Evolutionary conservation across 352 stramenopile genomes (phyloP), one percentile per base, ranked within the genome.

Genomic region (Blastocystis sp.): DNA sequence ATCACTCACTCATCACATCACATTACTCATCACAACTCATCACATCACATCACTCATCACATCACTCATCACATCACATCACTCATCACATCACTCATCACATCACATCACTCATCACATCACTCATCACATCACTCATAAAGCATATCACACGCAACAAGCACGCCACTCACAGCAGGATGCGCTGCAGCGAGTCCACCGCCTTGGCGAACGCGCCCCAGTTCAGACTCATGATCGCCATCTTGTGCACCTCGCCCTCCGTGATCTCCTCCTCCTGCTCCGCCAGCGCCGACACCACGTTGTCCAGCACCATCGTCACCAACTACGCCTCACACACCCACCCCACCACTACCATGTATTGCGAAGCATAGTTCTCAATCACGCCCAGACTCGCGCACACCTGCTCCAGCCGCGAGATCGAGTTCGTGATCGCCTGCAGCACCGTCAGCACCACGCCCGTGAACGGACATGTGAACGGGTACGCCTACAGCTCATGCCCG

Each of bases 191-290:
- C 28, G 74, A 28, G 2, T 84, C 74, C 34, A 84, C 38, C 28
- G 74, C 34, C 74, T 84, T 84, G 3, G 74, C 74, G 40, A 84
- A 84, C 7, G 74, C 74, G n/a, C 74, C 74, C 24, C 48, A 84
- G 48, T 84, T 68, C 52, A 84, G 61, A 38, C 52, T 69, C 34
- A 84, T 62, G 2, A 69, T 70, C 0, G 74, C 74, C 21, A 84
- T 57, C 52, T 84, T 54, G 21, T 61, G 21, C 14, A 84, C 54
- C 1, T 66, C 74, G 45, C 24, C 28, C 19, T 84, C 74, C 9
- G 57, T 59, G 14, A 70, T 52, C 6, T 69, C 57, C 38, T 66
- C 42, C 48, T 84, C 19, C 57, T 84, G 45, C 0, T 64, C 74
- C 17, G 45, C 17, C 52, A 84, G 60, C n/a, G 74, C 74, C 19